Base-by-base conservation (phyloP, 2,329 filamentous ascomycete genomes). In the Paecilomyces sp. region DNA sequence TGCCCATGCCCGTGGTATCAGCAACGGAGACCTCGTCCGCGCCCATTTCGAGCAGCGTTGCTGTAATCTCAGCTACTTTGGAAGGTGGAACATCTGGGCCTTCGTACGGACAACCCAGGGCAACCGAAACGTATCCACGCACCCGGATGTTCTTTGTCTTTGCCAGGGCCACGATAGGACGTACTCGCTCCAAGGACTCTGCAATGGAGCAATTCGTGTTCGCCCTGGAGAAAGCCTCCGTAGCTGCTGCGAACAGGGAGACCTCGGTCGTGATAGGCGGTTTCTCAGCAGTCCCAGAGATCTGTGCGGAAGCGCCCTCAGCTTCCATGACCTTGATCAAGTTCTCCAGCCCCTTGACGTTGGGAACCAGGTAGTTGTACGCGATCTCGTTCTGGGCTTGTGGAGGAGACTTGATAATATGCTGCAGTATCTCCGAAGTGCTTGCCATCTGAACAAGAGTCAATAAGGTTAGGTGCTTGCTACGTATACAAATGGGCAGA, bases 1-100 rank as follows among this genome's bases (percentile, higher is more conserved):
- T 88, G 15, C 85, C 85, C 85, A 87, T 88, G 53, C 85, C 85
- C 0, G 85, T 88, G 1, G 85, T 88, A 64, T 88, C 85, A 1
- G 84, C 85, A 1, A 88, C 83, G 1, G 82, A 85, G 41, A 88
- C 85, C 67, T 88, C 84, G 63, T 86, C 83, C 5, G 84, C 85
- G 18, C 85, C 85, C 82, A 88, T 85, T 62, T 87, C 85, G 15
- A 88, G 76, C 47, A 88, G 73, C 6, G 77, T 80, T 0, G 83
- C 80, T 0, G 85, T 85, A 25, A 88, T 78, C 30, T 85, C 82
- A 2, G 85, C 85, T 2, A 88, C 85, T 58, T 80, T 82, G 64
- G 82, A 77, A 0, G 85, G 84, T 41, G 82, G 76, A 1, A 85
- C 82, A 58, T 87, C 79, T 0, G 85, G 84, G 0, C 85, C 85